A percentile compares a stretch with the other conserved stretches of the same genome.
These are phyloP conservation scores for Diplocarpon rosae DNA, from an alignment of 2,329 filamentous ascomycete species.

Conservation along the genomic window DNA sequence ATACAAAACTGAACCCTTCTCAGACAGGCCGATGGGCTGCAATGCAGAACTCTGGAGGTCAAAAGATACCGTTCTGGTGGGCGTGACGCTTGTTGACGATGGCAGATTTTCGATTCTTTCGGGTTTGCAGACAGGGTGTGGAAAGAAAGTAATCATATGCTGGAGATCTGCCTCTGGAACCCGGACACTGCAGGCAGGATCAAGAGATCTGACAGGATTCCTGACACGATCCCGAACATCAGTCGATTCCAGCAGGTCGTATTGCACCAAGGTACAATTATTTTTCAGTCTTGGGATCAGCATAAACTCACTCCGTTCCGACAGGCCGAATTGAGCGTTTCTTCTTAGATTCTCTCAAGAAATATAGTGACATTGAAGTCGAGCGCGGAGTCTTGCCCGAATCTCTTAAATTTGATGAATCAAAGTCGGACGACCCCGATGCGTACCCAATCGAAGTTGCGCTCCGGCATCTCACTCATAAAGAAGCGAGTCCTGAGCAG, in stretches of 20 bases:
- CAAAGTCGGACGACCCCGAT: slow-evolving; percentile 35
- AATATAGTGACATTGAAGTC: slow-evolving; percentile 42
- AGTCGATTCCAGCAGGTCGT: slow-evolving; percentile 55
- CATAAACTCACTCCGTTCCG: neutral
- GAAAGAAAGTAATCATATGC: slow-evolving; percentile 57
- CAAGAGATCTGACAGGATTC: slow-evolving; percentile 46
- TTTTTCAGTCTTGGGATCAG: neutral
- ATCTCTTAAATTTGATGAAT: slow-evolving; percentile 42
- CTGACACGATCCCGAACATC: slow-evolving; percentile 50
- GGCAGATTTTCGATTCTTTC: slow-evolving; percentile 65
- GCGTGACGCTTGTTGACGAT: too few relatives aligned
- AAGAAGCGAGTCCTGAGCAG: slow-evolving; percentile 43
- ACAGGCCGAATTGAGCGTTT: slow-evolving; percentile 49
- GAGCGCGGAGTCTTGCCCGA: slow-evolving; percentile 51
- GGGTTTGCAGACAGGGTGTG: slow-evolving; percentile 52
- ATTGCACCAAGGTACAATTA: slow-evolving; percentile 48
- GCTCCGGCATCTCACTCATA: slow-evolving; percentile 44
- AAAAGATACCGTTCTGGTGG: too few relatives aligned
- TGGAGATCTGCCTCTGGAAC: slow-evolving; percentile 55
- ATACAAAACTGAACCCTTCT: neutral
- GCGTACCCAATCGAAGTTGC: slow-evolving; percentile 51
- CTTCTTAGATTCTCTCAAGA: slow-evolving; percentile 49
- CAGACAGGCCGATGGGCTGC: slow-evolving; percentile 44
- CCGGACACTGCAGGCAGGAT: slow-evolving; percentile 48
- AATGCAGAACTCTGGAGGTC: slow-evolving; percentile 37